Evolutionary conservation across 192 early-diverging fungal species (phyloP).

Genomic region (Hyaloraphidium curvatum): DNA sequence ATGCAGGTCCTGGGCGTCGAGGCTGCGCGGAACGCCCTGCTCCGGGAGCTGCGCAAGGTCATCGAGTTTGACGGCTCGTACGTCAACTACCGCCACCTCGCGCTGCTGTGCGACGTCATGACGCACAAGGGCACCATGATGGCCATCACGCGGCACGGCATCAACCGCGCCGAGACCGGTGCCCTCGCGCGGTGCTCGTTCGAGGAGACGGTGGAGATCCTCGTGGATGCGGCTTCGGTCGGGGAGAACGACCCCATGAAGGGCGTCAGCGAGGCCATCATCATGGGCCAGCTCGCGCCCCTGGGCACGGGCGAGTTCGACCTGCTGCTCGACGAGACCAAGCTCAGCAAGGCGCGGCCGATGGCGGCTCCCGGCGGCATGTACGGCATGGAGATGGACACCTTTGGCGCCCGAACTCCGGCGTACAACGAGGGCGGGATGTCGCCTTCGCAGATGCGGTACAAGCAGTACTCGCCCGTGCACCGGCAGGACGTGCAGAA

Average conservation of each 20-base stretch:
- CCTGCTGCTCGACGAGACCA: constrained; percentile 81
- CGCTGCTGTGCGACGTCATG: constrained; percentile 92
- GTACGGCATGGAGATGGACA: too few species aligned
- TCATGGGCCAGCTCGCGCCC: constrained; percentile 92
- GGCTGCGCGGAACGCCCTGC: constrained; percentile 72
- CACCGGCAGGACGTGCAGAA: too few species aligned
- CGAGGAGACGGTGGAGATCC: constrained; percentile 96
- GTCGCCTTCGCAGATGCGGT: too few species aligned
- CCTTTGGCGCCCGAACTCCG: too few species aligned
- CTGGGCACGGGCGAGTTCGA: constrained; percentile 88
- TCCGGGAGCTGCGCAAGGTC: constrained; percentile 78
- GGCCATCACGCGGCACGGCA: constrained; percentile 96
- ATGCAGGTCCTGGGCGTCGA: constrained; percentile 88
- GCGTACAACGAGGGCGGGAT: too few species aligned
- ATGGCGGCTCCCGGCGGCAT: too few species aligned
- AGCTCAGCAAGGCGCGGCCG: constrained; percentile 61
- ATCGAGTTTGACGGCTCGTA: constrained; percentile 92
- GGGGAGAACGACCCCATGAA: constrained; percentile 87
- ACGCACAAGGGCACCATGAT: constrained; percentile 79
- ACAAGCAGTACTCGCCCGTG: too few species aligned
- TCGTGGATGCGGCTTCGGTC: constrained; percentile 82
- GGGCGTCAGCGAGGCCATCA: constrained; percentile 93
- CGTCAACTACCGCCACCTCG: constrained; percentile 95
- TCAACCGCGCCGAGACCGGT: constrained; percentile 87
- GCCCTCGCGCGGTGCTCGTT: constrained; percentile 90